Conservation (phyloP, 306 rosid genomes). For the Fagus crenata region DNA sequence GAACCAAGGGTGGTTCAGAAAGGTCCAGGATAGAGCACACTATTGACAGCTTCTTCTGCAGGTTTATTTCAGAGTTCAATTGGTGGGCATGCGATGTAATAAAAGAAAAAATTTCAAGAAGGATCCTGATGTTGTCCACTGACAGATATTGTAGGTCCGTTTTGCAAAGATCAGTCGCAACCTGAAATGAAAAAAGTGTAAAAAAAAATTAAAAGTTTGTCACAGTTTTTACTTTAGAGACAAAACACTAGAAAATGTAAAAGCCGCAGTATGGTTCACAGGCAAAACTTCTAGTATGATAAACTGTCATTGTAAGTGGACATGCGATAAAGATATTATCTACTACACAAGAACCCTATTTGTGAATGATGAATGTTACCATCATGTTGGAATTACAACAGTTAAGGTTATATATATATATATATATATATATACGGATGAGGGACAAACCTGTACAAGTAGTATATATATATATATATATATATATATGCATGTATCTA, state of each 20-base stretch:
- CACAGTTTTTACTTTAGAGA: conserved; percentile 23
- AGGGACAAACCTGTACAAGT: too few species aligned
- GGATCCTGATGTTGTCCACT: conserved; percentile 52
- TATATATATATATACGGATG: neutral
- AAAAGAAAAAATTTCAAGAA: conserved; percentile 63
- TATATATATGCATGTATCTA: conserved; percentile 7
- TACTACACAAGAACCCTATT: too few species aligned
- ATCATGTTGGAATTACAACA: neutral
- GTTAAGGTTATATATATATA: neutral
- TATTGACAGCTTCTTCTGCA: conserved; percentile 79
- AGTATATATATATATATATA: neutral
- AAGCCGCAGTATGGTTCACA: conserved; percentile 5
- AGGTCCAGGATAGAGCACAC: conserved; percentile 87
- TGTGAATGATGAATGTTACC: neutral
- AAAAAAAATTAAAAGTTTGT: neutral
- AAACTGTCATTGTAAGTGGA: conserved; percentile 4
- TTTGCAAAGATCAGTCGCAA: conserved; percentile 65
- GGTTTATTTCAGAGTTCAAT: conserved; percentile 56
- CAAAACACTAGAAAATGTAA: neutral
- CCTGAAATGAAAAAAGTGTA: conserved; percentile 43
- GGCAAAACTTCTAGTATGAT: conserved; percentile 16
- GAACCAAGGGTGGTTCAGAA: conserved; percentile 91
- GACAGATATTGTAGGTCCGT: conserved; percentile 57
- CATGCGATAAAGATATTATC: neutral
- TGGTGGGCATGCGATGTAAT: conserved; percentile 76